A percentile compares a stretch with the other conserved stretches of the same genome.
These are phyloP conservation scores for Chaetomium sp. DNA, from an alignment of 2,329 filamentous ascomycete genomes.

Conservation along the genomic window DNA sequence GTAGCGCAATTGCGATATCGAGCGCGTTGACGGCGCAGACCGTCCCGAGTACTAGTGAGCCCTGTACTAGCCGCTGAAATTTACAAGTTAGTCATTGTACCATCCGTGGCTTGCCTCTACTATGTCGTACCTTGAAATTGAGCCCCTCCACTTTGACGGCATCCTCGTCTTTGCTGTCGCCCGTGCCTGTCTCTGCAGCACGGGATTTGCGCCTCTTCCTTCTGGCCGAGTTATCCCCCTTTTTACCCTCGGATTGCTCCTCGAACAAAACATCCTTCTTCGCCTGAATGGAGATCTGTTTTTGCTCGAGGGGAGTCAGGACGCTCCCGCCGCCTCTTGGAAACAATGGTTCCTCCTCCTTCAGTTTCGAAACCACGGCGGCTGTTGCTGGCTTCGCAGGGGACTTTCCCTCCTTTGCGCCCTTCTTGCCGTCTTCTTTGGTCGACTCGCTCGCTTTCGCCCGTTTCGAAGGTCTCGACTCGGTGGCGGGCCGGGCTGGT, in stretches of 20 bases:
- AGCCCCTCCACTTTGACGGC: slow-evolving; percentile 78
- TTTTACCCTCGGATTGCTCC: slow-evolving; percentile 63
- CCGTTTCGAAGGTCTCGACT: slow-evolving; percentile 53
- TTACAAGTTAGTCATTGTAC: slow-evolving; percentile 10
- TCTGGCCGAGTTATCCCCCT: slow-evolving; percentile 45
- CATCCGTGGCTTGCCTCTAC: not conserved
- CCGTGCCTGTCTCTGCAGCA: slow-evolving; percentile 55
- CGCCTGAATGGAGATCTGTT: slow-evolving; percentile 93
- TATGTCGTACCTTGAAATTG: slow-evolving; percentile 74
- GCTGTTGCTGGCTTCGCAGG: slow-evolving; percentile 40
- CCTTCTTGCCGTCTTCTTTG: slow-evolving; percentile 39
- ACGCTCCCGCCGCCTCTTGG: slow-evolving; percentile 90
- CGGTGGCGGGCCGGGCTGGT: slow-evolving; percentile 50
- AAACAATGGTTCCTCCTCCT: slow-evolving; percentile 86
- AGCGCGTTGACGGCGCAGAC: slow-evolving; percentile 78
- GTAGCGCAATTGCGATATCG: slow-evolving; percentile 78
- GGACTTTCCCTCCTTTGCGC: slow-evolving; percentile 36
- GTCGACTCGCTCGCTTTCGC: slow-evolving; percentile 44
- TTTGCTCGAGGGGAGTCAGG: slow-evolving; percentile 90
- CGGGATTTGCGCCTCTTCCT: slow-evolving; percentile 59
- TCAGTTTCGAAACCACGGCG: slow-evolving; percentile 50
- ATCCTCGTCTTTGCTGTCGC: slow-evolving; percentile 56
- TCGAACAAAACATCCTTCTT: slow-evolving; percentile 91
- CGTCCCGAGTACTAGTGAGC: slow-evolving; percentile 85
- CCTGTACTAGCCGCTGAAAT: slow-evolving; percentile 74